Evolutionary conservation across 495 filamentous ascomycete genomes (phyloP).

Genomic region (Penicillium cinerascens): DNA sequence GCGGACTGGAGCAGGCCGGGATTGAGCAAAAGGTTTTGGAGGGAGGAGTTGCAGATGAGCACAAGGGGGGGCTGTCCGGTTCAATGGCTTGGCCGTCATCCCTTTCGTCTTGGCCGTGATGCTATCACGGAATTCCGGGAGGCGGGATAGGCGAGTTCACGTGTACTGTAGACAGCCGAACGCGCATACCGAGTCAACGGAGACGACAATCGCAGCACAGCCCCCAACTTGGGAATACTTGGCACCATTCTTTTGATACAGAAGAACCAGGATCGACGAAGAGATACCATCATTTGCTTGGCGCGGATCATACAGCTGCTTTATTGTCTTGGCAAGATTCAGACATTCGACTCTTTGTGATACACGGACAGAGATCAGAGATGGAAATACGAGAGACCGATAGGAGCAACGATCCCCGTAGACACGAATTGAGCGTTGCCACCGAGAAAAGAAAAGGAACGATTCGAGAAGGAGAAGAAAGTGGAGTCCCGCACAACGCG

Average conservation of each 20-base stretch:
- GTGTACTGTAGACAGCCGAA: neutral
- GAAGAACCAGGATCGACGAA: neutral
- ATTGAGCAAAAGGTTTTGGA: neutral
- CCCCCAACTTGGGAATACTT: neutral
- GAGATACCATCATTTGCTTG: neutral
- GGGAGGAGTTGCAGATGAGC: neutral
- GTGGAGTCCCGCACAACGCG: slow-evolving; percentile 21
- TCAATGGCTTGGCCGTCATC: slow-evolving; percentile 15
- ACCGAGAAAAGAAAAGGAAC: neutral
- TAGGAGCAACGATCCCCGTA: neutral
- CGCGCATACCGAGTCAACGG: neutral
- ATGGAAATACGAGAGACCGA: neutral
- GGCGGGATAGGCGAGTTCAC: no score
- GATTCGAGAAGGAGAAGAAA: slow-evolving; percentile 18
- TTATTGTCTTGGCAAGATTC: slow-evolving; percentile 13
- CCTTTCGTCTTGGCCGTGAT: slow-evolving; percentile 15
- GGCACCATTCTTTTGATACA: neutral
- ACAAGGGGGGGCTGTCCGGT: neutral
- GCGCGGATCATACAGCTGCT: neutral
- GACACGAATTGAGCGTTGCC: neutral
- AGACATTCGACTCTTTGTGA: neutral
- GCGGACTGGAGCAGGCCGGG: neutral
- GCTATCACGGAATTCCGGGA: neutral
- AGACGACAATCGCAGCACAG: neutral
- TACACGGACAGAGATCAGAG: neutral